Evolutionary conservation across 2,329 filamentous ascomycete genomes (phyloP), one percentile per base, ranked within the genome.

Genomic region (Phialemoniopsis sp.): DNA sequence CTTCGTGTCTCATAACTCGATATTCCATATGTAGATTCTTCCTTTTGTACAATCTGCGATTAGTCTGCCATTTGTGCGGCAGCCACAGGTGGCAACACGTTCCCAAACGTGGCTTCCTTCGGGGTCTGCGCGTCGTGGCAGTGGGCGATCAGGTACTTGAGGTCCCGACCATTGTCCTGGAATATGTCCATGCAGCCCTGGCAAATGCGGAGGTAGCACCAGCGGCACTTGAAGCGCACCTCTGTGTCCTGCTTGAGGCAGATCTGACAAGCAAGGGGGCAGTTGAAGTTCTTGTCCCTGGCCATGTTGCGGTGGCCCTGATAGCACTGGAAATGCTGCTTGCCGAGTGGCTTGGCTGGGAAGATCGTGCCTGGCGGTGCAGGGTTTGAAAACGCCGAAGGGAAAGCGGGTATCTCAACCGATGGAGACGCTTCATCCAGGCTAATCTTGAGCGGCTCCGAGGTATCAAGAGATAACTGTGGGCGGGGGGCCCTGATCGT

Each of bases 161-260:
- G 55, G 43, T 77, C 65, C 17, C 66, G 60, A 30, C 62, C 58
- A 34, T 66, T 60, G 17, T 51, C 52, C 18, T 63, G 58, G 39
- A 80, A 53, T 16, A 59, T 52, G 12, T 60, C 64, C 30, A 62
- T 53, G 47, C 76, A 80, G 3, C 57, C 46, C 26, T 63, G 60
- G 54, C 76, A 80, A 41, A 79, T 65, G 37, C 73, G 67, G 35
- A 78, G 48, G 42, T 66, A 62, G 55, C 74, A 78, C 54, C 69
- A 73, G 13, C 57, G 56, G 52, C 74, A 78, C 15, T 60, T 62
- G 56, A 60, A 70, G 29, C 74, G 67, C 45, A 66, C 57, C 33
- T 66, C 62, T 7, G 53, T 49, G 41, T 77, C 71, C 36, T 62
- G 58, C 41, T 59, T 62, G 38, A 64, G 63, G 54, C 76, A 80